Percentiles rank a stretch among this genome's conserved stretches.
Evolutionary conservation across 306 rosid species (phyloP).

Genomic region (Potentilla sterilis): DNA sequence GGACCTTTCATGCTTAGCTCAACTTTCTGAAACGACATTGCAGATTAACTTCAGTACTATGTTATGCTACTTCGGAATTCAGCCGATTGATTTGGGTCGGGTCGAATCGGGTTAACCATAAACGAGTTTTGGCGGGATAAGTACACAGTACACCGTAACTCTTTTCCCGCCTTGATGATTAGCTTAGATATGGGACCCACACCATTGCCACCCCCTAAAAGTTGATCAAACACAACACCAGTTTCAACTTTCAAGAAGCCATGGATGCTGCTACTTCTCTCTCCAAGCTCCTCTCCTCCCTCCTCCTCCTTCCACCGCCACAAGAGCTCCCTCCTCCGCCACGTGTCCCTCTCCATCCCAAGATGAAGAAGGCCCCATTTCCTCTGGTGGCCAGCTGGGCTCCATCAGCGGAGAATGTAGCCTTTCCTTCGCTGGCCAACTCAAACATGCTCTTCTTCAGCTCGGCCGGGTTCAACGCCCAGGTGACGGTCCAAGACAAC

Average conservation of each 20-base stretch:
- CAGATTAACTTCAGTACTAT: too few relatives aligned
- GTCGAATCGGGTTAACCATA: neutral
- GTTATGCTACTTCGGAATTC: too few relatives aligned
- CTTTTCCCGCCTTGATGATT: neutral
- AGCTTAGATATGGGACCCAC: neutral
- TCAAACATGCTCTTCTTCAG: slow-evolving; percentile 27
- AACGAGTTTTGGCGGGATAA: neutral
- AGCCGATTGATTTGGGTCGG: neutral
- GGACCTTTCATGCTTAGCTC: too few relatives aligned
- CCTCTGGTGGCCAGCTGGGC: slow-evolving; percentile 9
- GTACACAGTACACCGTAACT: neutral
- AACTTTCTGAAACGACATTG: too few relatives aligned
- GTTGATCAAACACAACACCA: neutral
- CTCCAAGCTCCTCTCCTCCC: slow-evolving; percentile 27
- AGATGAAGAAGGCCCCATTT: neutral
- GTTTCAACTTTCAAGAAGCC: neutral
- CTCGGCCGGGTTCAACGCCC: slow-evolving; percentile 31
- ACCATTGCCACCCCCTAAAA: neutral
- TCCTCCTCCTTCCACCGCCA: slow-evolving; percentile 7
- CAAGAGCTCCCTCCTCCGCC: slow-evolving; percentile 12
- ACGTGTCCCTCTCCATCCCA: neutral
- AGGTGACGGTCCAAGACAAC: slow-evolving; percentile 29
- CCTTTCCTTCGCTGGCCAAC: slow-evolving; percentile 19
- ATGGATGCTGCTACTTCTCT: slow-evolving; percentile 23
- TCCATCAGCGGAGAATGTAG: neutral